phyloP scores from a whole-genome alignment of 2,329 filamentous ascomycete genomes.

The Pestalotiopsis sp. region DNA sequence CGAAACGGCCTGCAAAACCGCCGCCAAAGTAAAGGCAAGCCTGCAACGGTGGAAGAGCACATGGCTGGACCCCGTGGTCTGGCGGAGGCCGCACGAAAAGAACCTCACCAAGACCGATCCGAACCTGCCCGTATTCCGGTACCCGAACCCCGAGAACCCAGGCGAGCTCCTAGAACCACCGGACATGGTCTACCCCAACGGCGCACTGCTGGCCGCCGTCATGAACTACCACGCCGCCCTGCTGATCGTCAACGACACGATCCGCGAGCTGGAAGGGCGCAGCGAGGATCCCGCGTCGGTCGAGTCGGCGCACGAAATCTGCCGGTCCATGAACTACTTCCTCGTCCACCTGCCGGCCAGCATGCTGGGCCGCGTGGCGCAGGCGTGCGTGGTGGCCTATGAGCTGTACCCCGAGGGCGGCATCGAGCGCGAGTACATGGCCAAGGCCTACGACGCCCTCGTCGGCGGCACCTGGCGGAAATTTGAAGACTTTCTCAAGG shows the following conservation, averaged over 20 bases:
- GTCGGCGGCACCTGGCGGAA: neutral
- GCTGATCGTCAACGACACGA: neutral
- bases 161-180: neutral
- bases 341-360: neutral
- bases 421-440: neutral
- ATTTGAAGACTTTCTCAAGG: neutral
- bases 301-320: neutral
- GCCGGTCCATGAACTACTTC: neutral
- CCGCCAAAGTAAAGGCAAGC: neutral
- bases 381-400: neutral
- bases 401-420: neutral
- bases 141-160: neutral
- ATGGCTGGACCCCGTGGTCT: neutral
- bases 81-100: neutral
- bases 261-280: neutral
- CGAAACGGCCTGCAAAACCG: neutral
- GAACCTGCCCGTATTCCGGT: neutral
- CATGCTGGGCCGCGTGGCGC: neutral
- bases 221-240: neutral
- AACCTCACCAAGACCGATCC: neutral
- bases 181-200: neutral
- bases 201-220: neutral
- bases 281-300: neutral
- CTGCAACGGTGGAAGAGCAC: neutral
- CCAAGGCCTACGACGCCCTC: neutral